Evolutionary conservation across 2,329 filamentous ascomycete species (phyloP).

Genomic region (Simplicillium aogashimaense): DNA sequence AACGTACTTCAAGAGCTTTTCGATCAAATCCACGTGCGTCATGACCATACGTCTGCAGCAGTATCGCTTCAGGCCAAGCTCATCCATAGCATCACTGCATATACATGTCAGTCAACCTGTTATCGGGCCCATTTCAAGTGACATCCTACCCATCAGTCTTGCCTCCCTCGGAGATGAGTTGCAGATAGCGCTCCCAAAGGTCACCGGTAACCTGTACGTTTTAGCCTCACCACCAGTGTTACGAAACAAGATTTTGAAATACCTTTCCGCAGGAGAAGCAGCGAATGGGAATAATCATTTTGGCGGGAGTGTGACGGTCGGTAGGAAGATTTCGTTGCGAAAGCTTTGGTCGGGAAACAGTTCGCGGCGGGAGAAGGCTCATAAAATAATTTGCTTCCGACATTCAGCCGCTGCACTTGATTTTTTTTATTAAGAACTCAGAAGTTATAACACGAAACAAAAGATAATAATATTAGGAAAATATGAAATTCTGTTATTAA

Average conservation of each 20-base stretch:
- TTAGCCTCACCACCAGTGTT: slow-evolving; percentile 17
- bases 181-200: slow-evolving; percentile 92
- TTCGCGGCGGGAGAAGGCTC: neutral
- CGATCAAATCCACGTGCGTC: slow-evolving; percentile 97
- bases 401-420: slow-evolving; percentile 17
- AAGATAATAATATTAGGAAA: slow-evolving; percentile 1
- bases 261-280: slow-evolving; percentile 99
- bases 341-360: slow-evolving; percentile 4
- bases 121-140: neutral
- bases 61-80: slow-evolving; percentile 87
- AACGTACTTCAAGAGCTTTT: slow-evolving; percentile 87
- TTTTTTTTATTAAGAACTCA: no score
- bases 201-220: slow-evolving; percentile 76
- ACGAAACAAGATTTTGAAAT: slow-evolving; percentile 14
- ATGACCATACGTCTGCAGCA: slow-evolving; percentile 99
- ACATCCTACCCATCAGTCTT: slow-evolving; percentile 59
- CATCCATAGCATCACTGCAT: slow-evolving; percentile 85
- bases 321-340: slow-evolving; percentile 2
- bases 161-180: slow-evolving; percentile 66
- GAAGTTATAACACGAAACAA: neutral
- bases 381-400: slow-evolving; percentile 10
- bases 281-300: slow-evolving; percentile 96
- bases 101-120: neutral
- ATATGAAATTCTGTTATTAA: no score
- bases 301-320: slow-evolving; percentile 19